Base-by-base conservation (phyloP, 2,329 filamentous ascomycete species). In the Penicillium expansum region DNA sequence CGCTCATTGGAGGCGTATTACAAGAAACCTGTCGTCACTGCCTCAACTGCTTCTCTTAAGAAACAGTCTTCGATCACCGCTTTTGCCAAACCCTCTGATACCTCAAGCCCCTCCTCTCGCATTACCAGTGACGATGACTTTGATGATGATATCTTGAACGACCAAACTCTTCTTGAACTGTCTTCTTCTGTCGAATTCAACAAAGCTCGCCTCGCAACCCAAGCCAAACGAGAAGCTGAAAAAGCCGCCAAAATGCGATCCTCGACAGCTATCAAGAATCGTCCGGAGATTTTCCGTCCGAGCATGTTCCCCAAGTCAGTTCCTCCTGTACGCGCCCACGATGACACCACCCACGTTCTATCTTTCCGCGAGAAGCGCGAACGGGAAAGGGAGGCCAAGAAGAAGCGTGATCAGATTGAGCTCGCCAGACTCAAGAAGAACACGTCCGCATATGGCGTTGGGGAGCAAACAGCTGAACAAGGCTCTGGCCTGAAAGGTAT, bases 401-500 rank as follows among this genome's bases (percentile, higher is more conserved):
- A 84, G 58, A 88, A 84, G 70, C 82, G 88, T 67, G 89, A 92
- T 69, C 85, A 86, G 13, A 88, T 87, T 56, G 83, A 83, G 14
- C 84, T 92, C 64, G 89, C 89, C 2, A 83, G 82, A 61, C 85
- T 90, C 7, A 88, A 86, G 72, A 86, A 78, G 64, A 75, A 74
- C 48, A 51, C 70, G 50, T 67, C 83, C 44, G 73, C 83, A 7
- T 76, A 81, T 49, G 79, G 82, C 57, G 76, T 82, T 64, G 70
- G 77, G 24, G 73, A 79, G 45, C 80, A 83, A 32, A 86, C 86
- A n/a, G 77, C 83, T 9, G 88, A 90, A 57, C 90, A 92, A 70
- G 91, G 91, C 2, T 94, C 91, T 57, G 91, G 89, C 20, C 76
- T 94, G 10, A 82, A 84, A 60, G 87, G 87, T 27, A 82, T 95